Evolutionary conservation across 129 eudicot genomes (phyloP).

Genomic region (Sambucus nigra): DNA sequence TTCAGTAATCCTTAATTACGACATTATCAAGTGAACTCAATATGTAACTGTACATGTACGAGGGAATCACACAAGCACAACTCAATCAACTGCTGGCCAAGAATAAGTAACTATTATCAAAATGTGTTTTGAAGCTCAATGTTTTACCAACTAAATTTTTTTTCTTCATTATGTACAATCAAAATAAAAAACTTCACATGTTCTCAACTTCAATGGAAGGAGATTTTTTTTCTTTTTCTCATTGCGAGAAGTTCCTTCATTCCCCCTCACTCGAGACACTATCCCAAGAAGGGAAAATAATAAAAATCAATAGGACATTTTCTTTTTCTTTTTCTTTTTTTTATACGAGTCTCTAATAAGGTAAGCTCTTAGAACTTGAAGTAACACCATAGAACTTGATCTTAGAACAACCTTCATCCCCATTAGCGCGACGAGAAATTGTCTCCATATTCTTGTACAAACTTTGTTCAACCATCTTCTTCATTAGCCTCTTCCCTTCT

Average conservation of each 20-base stretch:
- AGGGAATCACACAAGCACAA: too few species aligned
- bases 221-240: too few species aligned
- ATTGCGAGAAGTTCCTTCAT: background rate
- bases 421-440: conserved; percentile 76
- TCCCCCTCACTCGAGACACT: background rate
- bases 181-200: background rate
- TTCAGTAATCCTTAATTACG: too few species aligned
- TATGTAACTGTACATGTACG: too few species aligned
- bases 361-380: conserved; percentile 96
- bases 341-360: conserved; percentile 31
- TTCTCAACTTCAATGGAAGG: background rate
- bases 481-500: conserved; percentile 73
- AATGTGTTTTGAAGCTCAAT: too few species aligned
- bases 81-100: too few species aligned
- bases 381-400: conserved; percentile 57
- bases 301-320: too few species aligned
- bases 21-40: too few species aligned
- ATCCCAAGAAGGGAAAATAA: too few species aligned
- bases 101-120: too few species aligned
- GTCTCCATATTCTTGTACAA: conserved; percentile 82
- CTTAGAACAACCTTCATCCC: conserved; percentile 38
- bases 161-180: background rate
- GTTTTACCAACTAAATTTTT: too few species aligned
- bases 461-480: conserved; percentile 76
- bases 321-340: background rate